phyloP scores from a whole-genome alignment of 768 basidiomycete species.

The Mycena kentingensis region DNA sequence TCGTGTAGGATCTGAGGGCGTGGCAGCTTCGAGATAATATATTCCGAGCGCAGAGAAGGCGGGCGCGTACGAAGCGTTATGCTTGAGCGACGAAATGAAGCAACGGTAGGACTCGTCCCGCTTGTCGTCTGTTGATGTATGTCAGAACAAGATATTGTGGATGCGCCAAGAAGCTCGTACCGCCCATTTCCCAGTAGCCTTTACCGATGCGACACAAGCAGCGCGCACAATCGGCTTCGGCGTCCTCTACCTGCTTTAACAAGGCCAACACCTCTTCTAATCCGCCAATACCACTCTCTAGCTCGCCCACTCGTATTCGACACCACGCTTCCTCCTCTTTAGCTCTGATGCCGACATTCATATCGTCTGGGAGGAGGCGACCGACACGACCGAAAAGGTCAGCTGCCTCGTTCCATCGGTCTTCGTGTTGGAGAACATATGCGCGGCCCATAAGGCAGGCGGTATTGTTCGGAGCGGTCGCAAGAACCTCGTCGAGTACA shows the following conservation, averaged over 20 bases:
- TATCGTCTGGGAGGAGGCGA: constrained; percentile 46
- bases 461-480: constrained; percentile 60
- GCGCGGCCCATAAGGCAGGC: constrained; percentile 74
- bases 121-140: constrained; percentile 39
- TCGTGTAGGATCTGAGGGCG: constrained; percentile 78
- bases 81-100: constrained; percentile 81
- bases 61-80: constrained; percentile 75
- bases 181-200: constrained; percentile 70
- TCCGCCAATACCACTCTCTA: constrained; percentile 46
- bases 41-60: constrained; percentile 93
- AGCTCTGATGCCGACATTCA: constrained; percentile 58
- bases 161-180: constrained; percentile 42
- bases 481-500: constrained; percentile 73
- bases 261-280: constrained; percentile 50
- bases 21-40: constrained; percentile 74
- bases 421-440: constrained; percentile 64
- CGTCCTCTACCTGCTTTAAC: constrained; percentile 47
- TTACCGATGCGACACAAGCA: constrained; percentile 86
- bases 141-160: constrained; percentile 4
- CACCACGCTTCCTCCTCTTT: constrained; percentile 90
- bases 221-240: constrained; percentile 65
- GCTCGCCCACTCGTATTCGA: constrained; percentile 51
- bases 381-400: constrained; percentile 61
- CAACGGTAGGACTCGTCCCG: constrained; percentile 71
- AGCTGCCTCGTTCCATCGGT: constrained; percentile 70